phyloP scores from a whole-genome alignment of 495 filamentous ascomycete species.

The Aspergillus asperescens region DNA sequence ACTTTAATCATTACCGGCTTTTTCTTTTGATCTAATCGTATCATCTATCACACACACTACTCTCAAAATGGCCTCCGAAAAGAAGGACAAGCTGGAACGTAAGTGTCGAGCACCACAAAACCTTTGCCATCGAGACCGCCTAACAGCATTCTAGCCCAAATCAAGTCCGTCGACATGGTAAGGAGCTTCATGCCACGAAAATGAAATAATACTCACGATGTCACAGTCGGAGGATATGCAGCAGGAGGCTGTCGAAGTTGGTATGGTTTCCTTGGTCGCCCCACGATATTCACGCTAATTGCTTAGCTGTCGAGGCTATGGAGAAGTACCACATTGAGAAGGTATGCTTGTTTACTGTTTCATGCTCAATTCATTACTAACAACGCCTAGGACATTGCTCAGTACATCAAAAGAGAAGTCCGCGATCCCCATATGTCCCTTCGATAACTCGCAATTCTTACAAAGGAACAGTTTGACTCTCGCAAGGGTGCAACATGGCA shows the following conservation, averaged over 20 bases:
- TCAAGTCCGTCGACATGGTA: slow-evolving; percentile 99
- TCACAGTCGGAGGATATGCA: slow-evolving; percentile 92
- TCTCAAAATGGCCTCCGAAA: slow-evolving; percentile 48
- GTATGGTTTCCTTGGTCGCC: slow-evolving; percentile 49
- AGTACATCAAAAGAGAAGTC: slow-evolving; percentile 95
- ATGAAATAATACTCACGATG: slow-evolving; percentile 13
- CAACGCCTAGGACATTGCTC: slow-evolving; percentile 74
- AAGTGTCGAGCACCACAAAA: slow-evolving; percentile 22
- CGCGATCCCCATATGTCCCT: slow-evolving; percentile 18
- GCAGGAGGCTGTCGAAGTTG: slow-evolving; percentile 85
- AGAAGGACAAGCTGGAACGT: slow-evolving; percentile 70
- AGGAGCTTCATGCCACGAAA: slow-evolving; percentile 13
- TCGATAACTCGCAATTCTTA: slow-evolving; percentile 19
- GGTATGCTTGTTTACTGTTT: slow-evolving; percentile 42
- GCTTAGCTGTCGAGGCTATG: slow-evolving; percentile 86
- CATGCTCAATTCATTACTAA: too few relatives aligned
- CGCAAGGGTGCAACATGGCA: slow-evolving; percentile 96
- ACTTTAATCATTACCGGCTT: neutral
- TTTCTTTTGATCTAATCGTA: neutral
- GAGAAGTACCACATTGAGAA: slow-evolving; percentile 90
- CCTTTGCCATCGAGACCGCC: slow-evolving; percentile 9
- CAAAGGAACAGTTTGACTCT: slow-evolving; percentile 65
- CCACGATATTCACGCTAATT: slow-evolving; percentile 20
- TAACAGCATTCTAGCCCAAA: slow-evolving; percentile 61
- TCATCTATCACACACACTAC: neutral